Base-by-base conservation (phyloP, 73 alveolate species). In the Breviolum minutum region DNA sequence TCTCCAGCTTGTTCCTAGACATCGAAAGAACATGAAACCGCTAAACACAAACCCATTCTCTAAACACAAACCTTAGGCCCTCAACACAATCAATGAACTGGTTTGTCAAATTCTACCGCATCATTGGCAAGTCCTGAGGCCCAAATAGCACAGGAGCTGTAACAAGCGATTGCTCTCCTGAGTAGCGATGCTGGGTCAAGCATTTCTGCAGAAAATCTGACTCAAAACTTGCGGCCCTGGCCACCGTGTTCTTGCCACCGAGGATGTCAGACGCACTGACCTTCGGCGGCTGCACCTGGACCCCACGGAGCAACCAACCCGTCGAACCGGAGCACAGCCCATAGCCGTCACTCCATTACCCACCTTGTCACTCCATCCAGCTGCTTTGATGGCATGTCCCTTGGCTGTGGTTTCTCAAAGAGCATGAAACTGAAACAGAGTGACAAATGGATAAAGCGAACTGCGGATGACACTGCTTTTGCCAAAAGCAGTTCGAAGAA, bases 81-180 rank as follows among this genome's bases (percentile, higher is more conserved):
- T 40, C 54, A 40, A 40, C 54, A 3, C 54, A 40, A 3, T 40
- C 54, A 40, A 40, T 40, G 54, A 40, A 40, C 4, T 22, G 17
- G 24, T 17, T 68, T 68, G 60, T 4, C 86, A 26, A 26, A 77
- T 12, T 62, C 54, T 40, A 40, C 54, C 54, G 54, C 74, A 17
- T 84, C 48, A 24, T 19, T 12, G 5, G 19, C n/a, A 11, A 6
- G 83, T 64, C 98, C 98, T 92, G 66, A 92, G 79, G 66, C 98
- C 99, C 74, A 94, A 32, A 94, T 94, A 94, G 94, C 99, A 94
- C 29, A 94, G 94, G 29, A 94, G 85, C 94, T 94, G 99, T 73
- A 94, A n/a, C 94, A 94, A 76, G 54, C 99, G 99, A 22, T 94
- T 94, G 99, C 99, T 94, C 77, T 94, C 99, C 94, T 79, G 69